These are phyloP conservation scores for Cyathus pygmaeus DNA, from an alignment of 1,284 basidiomycete species.

Conservation along the genomic window DNA sequence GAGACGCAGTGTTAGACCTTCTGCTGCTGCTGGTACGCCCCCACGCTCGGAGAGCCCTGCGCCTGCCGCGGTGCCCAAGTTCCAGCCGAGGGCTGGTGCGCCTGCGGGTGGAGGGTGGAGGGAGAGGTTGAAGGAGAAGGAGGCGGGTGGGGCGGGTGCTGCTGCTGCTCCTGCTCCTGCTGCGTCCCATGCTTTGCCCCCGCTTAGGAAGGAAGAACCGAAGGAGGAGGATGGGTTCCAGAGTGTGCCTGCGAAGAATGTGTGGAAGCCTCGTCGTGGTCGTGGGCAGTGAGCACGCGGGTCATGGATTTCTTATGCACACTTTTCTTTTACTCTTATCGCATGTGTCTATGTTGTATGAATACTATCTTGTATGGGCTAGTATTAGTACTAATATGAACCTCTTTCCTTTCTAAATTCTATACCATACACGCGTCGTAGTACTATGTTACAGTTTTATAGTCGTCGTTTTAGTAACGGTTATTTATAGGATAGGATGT, in stretches of 20 bases:
- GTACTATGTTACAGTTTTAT: no score
- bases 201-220: conserved; percentile 49
- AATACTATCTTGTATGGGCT: no score
- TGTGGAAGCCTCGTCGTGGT: neutral
- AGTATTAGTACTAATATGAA: no score
- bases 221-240: conserved; percentile 77
- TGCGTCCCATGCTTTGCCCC: conserved; percentile 50
- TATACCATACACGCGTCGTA: no score
- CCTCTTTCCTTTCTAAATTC: no score
- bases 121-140: conserved; percentile 64
- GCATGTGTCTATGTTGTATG: no score
- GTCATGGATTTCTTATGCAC: no score
- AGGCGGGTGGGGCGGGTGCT: conserved; percentile 40
- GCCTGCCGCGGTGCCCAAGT: conserved; percentile 48
- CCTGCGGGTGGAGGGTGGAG: conserved; percentile 45
- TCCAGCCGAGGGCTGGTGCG: conserved; percentile 60
- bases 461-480: no score
- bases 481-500: no score
- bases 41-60: conserved; percentile 60
- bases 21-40: conserved; percentile 46
- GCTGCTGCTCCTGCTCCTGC: conserved; percentile 29
- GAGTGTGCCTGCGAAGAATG: conserved; percentile 50
- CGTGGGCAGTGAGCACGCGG: neutral
- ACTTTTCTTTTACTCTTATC: no score
- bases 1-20: conserved; percentile 46